Conservation (phyloP, 176 grass and related monocot species). For the Rhynchospora tenuis region DNA sequence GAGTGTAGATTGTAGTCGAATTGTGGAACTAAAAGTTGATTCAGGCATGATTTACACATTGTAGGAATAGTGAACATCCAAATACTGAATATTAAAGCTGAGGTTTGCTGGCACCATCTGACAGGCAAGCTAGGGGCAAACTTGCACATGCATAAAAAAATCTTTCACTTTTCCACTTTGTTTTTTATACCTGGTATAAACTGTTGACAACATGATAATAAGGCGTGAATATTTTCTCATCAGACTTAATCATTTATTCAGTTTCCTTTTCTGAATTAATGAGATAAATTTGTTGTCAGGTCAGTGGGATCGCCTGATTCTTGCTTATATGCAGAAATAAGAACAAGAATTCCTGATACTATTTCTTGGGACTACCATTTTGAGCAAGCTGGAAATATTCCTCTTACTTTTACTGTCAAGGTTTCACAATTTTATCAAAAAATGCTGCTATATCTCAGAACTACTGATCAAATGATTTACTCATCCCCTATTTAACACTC, state of each 20-base stretch:
- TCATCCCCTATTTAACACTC: background rate
- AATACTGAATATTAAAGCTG: background rate
- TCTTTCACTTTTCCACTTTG: background rate
- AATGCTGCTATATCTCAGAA: background rate
- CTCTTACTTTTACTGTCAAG: slow-evolving; percentile 73
- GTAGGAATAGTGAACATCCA: background rate
- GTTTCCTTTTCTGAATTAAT: background rate
- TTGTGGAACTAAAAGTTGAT: background rate
- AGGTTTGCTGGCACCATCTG: background rate
- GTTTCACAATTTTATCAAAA: slow-evolving; percentile 21
- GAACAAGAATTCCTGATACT: slow-evolving; percentile 96
- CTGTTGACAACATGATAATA: background rate
- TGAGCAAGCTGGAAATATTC: slow-evolving; percentile 60
- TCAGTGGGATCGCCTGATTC: slow-evolving; percentile 70
- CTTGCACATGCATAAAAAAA: background rate
- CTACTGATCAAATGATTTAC: background rate
- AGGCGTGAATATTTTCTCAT: background rate
- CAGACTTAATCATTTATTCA: too few relatives aligned
- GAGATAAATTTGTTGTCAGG: slow-evolving; percentile 25
- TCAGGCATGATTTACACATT: background rate
- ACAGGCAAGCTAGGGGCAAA: background rate
- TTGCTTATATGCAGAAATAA: slow-evolving; percentile 90
- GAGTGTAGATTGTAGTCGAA: background rate
- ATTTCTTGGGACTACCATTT: slow-evolving; percentile 83
- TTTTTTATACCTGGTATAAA: background rate